Conservation (phyloP, 306 rosid species). For the Fragaria iinumae region DNA sequence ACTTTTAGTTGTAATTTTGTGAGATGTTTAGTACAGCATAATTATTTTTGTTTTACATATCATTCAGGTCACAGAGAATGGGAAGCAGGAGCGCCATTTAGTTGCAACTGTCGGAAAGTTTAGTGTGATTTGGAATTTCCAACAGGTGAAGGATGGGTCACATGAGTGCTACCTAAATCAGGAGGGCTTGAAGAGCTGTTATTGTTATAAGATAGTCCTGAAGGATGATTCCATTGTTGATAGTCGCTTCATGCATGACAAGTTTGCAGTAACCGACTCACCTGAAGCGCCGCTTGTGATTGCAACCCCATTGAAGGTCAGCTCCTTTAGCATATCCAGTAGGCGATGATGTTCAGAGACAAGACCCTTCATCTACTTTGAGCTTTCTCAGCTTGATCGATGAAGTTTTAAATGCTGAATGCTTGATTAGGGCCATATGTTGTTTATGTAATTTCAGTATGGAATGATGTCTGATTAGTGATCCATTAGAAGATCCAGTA, state of each 20-base stretch:
- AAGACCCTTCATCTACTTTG: slow-evolving; percentile 11
- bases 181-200: slow-evolving; percentile 95
- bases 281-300: slow-evolving; percentile 98
- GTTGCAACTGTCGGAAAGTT: slow-evolving; percentile 98
- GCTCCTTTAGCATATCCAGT: slow-evolving; percentile 95
- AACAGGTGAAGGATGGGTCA: slow-evolving; percentile 83
- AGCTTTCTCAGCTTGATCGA: slow-evolving; percentile 33
- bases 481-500: not conserved
- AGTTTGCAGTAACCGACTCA: slow-evolving; percentile 81
- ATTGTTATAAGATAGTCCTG: slow-evolving; percentile 91
- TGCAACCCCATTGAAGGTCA: slow-evolving; percentile 96
- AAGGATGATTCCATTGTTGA: slow-evolving; percentile 96
- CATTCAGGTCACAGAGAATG: slow-evolving; percentile 83
- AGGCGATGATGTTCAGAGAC: slow-evolving; percentile 47
- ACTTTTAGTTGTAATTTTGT: not conserved
- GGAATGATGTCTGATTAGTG: slow-evolving; percentile 26
- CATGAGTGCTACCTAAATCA: slow-evolving; percentile 89
- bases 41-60: slow-evolving; percentile 1
- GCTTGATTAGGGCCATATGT: slow-evolving; percentile 20
- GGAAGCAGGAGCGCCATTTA: slow-evolving; percentile 95
- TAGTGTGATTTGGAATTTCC: slow-evolving; percentile 98
- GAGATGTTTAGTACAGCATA: not conserved
- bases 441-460: slow-evolving; percentile 16
- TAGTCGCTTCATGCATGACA: slow-evolving; percentile 94
- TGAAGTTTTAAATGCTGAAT: slow-evolving; percentile 8